These are phyloP conservation scores for Acer campestre DNA, from an alignment of 345 rosid genomes.

Conservation along the genomic window DNA sequence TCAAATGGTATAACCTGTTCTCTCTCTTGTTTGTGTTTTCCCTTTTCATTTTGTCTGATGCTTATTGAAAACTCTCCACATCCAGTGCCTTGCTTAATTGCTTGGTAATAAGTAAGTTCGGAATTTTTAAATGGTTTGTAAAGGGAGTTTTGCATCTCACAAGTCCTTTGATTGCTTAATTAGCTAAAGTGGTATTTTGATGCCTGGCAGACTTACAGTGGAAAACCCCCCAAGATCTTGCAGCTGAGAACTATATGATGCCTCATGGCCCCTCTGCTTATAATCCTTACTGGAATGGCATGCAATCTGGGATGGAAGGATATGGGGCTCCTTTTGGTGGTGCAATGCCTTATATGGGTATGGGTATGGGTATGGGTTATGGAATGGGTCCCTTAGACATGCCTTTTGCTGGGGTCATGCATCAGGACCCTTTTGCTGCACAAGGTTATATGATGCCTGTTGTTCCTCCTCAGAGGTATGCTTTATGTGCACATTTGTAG, in stretches of 20 bases:
- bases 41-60: neutral
- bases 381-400: constrained; percentile 63
- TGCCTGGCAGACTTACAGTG: constrained; percentile 64
- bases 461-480: constrained; percentile 65
- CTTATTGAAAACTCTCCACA: neutral
- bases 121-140: neutral
- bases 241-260: constrained; percentile 84
- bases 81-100: neutral
- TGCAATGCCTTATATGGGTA: constrained; percentile 61
- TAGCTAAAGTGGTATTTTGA: constrained; percentile 14
- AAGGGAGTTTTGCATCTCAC: neutral
- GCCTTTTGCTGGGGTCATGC: constrained; percentile 60
- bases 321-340: constrained; percentile 53
- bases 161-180: neutral
- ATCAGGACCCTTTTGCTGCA: constrained; percentile 63
- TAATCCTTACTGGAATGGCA: constrained; percentile 77
- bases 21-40: neutral
- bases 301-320: constrained; percentile 79
- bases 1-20: constrained; percentile 34
- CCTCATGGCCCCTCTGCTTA: constrained; percentile 64
- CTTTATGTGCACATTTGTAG: neutral
- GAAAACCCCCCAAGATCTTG: constrained; percentile 65
- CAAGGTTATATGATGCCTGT: constrained; percentile 66
- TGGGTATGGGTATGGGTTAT: constrained; percentile 33
- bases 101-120: neutral